Evolutionary conservation across 2,329 filamentous ascomycete species (phyloP).

Genomic region (Plectosphaerella plurivora): DNA sequence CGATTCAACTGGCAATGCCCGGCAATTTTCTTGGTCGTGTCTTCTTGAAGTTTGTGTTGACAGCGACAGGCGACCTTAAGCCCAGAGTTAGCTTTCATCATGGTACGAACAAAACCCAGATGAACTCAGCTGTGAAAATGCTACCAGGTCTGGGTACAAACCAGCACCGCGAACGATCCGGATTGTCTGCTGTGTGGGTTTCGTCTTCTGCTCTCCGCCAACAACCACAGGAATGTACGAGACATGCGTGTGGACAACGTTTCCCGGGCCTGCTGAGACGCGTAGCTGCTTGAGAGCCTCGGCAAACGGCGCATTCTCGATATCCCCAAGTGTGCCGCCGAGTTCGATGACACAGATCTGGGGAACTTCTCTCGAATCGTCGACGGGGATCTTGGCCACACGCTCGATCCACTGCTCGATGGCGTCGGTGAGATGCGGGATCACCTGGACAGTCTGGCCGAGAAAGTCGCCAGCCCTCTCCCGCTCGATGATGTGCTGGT

Average conservation of each 20-base stretch:
- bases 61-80: constrained; percentile 85
- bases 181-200: constrained; percentile 91
- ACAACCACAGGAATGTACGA: constrained; percentile 70
- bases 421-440: constrained; percentile 72
- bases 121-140: neutral
- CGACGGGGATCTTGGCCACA: constrained; percentile 80
- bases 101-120: neutral
- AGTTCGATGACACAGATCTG: constrained; percentile 84
- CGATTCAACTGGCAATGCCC: constrained; percentile 81
- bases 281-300: constrained; percentile 26
- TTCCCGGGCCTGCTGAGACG: constrained; percentile 1
- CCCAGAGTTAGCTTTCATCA: no score
- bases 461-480: neutral
- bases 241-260: constrained; percentile 64
- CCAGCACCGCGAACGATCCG: constrained; percentile 78
- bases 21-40: constrained; percentile 82
- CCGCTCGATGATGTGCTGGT: constrained; percentile 42
- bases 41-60: constrained; percentile 66
- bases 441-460: no score
- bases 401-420: constrained; percentile 91
- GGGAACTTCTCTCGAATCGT: constrained; percentile 75
- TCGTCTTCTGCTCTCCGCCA: constrained; percentile 81
- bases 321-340: neutral
- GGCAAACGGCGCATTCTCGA: constrained; percentile 1
- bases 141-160: constrained; percentile 63